Conservation (phyloP, 371 early-diverging fungal genomes). For the Dinochytrium kinnereticum region DNA sequence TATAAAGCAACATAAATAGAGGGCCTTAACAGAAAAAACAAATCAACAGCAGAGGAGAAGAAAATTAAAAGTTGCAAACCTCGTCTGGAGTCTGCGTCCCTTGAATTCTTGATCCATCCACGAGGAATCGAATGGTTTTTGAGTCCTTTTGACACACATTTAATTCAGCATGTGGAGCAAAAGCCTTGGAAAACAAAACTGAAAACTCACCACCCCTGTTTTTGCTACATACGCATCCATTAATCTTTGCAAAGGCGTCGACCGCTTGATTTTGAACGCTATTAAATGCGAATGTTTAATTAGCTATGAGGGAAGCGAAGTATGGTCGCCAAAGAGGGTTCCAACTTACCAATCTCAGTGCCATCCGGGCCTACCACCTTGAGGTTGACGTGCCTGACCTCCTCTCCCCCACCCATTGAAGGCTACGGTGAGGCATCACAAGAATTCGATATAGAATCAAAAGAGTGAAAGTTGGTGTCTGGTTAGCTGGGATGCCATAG, state of each 20-base stretch:
- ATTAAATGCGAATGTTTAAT: no score
- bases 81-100: slow-evolving; percentile 81
- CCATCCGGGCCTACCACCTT: slow-evolving; percentile 25
- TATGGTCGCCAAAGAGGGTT: no score
- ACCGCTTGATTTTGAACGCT: slow-evolving; percentile 90
- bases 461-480: neutral
- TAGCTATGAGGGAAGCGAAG: no score
- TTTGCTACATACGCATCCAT: slow-evolving; percentile 78
- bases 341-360: slow-evolving; percentile 30
- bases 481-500: neutral
- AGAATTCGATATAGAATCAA: neutral
- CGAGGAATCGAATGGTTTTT: slow-evolving; percentile 82
- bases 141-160: slow-evolving; percentile 52
- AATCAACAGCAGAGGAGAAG: neutral
- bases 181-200: slow-evolving; percentile 6
- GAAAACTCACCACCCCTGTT: slow-evolving; percentile 42
- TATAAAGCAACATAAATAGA: slow-evolving; percentile 37
- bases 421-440: no score
- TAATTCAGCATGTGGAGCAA: slow-evolving; percentile 1
- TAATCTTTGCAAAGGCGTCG: slow-evolving; percentile 85
- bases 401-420: neutral
- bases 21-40: neutral
- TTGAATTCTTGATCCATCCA: slow-evolving; percentile 84
- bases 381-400: slow-evolving; percentile 34
- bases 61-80: slow-evolving; percentile 48